Evolutionary conservation across 2,329 filamentous ascomycete genomes (phyloP).

Genomic region (Stagonosporopsis rhizophila): DNA sequence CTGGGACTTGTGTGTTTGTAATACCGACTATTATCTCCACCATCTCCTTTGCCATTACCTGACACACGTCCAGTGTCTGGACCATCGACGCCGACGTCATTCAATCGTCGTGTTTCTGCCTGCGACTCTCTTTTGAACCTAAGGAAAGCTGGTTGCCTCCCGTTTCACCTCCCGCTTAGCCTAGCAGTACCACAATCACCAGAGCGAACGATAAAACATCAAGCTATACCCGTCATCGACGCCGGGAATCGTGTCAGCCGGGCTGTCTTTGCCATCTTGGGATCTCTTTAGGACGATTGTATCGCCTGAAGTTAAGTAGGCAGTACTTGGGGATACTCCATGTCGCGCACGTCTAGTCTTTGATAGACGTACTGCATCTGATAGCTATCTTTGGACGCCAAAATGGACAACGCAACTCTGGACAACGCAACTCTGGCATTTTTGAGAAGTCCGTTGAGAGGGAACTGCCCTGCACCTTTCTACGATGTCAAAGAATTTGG

Average conservation of each 20-base stretch:
- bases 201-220: conserved; percentile 18
- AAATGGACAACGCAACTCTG: conserved; percentile 44
- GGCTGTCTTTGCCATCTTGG: conserved; percentile 1
- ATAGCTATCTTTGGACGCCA: neutral
- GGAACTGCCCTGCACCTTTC: conserved; percentile 73
- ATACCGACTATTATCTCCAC: conserved; percentile 32
- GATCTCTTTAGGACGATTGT: neutral
- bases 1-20: conserved; percentile 31
- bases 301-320: neutral
- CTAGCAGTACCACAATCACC: conserved; percentile 27
- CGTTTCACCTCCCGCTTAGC: conserved; percentile 41
- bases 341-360: conserved; percentile 28
- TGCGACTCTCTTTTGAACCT: conserved; percentile 30
- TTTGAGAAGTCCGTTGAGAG: conserved; percentile 45
- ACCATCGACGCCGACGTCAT: conserved; percentile 15
- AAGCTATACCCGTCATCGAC: conserved; percentile 19
- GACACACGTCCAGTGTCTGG: conserved; percentile 23
- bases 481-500: conserved; percentile 68
- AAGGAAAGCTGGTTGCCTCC: conserved; percentile 15
- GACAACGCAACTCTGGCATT: conserved; percentile 37
- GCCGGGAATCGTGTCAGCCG: conserved; percentile 19
- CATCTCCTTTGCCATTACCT: conserved; percentile 25
- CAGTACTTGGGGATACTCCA: conserved; percentile 21
- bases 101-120: conserved; percentile 31
- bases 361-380: conserved; percentile 22